Evolutionary conservation across 257 asterid species (phyloP), one percentile per base, ranked within the genome.

Genomic region (Catharanthus roseus): DNA sequence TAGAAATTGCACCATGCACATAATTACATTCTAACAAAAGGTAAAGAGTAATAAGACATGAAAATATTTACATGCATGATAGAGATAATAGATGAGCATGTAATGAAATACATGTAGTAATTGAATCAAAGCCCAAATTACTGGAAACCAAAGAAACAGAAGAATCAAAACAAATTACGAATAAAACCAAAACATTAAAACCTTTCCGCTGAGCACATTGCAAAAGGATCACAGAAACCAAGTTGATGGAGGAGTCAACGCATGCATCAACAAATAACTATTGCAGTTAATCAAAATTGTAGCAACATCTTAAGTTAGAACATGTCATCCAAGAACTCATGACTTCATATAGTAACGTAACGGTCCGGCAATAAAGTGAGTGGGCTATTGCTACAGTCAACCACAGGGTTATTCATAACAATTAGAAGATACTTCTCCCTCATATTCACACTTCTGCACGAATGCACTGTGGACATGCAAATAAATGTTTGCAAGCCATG

Each of bases 1-100:
- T 24, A 73, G 79, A 28, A 41, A 68, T 51, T 11, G 39, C 15
- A 76, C 42, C 26, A 63, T 53, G 82, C 70, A 61, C 36, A 3
- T 31, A 21, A 23, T 26, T 63, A 39, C 34, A 70, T 65, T 45
- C 61, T 24, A 44, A 50, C 28, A 10, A 16, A 47, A 31, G 16
- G 13, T 18, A 69, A n/a, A 28, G 2, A 23, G 65, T 44, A 21
- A 31, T 0, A 24, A 67, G 47, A 55, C 6, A 33, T 12, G 29
- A 38, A n/a, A 24, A 64, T 19, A 19, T 7, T 2, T 21, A 2
- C 9, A 16, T 4, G 2, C 36, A 65, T 26, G 4, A 65, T 19
- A 66, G 15, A 45, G 28, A 45, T 13, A 47, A 33, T 33, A 7
- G 4, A n/a, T 34, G 18, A 38, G 61, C 21, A 29, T 29, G 53